phyloP scores from a whole-genome alignment of 2,329 filamentous ascomycete genomes.

The Ascochyta fabae region DNA sequence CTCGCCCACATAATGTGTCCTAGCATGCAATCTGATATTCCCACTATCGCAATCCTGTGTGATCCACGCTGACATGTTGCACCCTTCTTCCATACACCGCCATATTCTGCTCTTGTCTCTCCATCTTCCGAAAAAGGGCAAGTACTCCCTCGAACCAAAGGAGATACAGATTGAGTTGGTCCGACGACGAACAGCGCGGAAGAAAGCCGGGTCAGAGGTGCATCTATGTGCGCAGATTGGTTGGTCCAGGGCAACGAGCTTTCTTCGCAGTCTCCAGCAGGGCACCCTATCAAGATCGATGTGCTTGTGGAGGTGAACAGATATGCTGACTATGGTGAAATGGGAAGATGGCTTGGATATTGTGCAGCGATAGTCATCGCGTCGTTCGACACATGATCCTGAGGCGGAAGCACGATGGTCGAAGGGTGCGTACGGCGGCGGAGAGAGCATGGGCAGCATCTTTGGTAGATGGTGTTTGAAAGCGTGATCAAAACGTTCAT shows the following conservation, averaged over 20 bases:
- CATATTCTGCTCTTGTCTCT: conserved; percentile 3
- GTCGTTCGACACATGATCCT: not conserved
- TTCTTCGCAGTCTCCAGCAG: conserved; percentile 10
- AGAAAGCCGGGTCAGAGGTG: conserved; percentile 14
- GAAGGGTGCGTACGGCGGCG: conserved; percentile 4
- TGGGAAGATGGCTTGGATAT: not conserved
- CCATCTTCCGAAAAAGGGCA: conserved; percentile 12
- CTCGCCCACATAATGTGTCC: conserved; percentile 2
- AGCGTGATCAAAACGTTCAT: not conserved
- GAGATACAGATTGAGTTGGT: conserved; percentile 12
- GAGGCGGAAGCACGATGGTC: not conserved
- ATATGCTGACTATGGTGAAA: conserved; percentile 6
- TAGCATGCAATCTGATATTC: conserved; percentile 6
- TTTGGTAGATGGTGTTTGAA: not conserved
- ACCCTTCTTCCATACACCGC: conserved; percentile 5
- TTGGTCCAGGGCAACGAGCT: conserved; percentile 14
- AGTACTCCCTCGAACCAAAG: conserved; percentile 9
- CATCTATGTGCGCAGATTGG: conserved; percentile 11
- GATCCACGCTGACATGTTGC: conserved; percentile 12
- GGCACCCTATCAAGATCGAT: conserved; percentile 10
- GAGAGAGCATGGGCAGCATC: not conserved
- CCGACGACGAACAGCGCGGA: conserved; percentile 5
- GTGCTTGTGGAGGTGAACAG: conserved; percentile 7
- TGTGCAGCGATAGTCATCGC: conserved; percentile 14
- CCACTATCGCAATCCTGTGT: conserved; percentile 9